Evolutionary conservation across 176 grass and related monocot genomes (phyloP).

Genomic region (Oryza coarctata): DNA sequence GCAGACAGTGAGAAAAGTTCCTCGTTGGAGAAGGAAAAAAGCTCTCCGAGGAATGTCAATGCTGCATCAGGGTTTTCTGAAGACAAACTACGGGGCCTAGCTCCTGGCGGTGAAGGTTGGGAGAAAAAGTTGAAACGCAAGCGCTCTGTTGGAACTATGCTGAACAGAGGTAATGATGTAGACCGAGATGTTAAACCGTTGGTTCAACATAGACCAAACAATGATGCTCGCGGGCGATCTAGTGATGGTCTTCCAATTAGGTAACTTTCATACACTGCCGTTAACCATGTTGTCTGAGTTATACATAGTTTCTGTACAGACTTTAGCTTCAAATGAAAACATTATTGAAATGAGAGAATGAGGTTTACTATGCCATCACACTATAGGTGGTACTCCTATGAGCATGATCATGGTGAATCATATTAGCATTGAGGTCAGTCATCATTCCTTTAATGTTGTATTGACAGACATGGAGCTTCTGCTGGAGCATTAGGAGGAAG

Average conservation of each 20-base stretch:
- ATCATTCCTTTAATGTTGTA: conserved; percentile 10
- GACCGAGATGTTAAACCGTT: conserved; percentile 52
- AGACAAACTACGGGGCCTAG: conserved; percentile 60
- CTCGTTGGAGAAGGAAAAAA: conserved; percentile 65
- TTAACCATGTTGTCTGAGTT: not conserved
- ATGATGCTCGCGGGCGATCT: conserved; percentile 43
- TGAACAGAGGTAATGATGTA: conserved; percentile 55
- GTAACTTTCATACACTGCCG: conserved; percentile 25
- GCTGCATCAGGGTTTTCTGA: conserved; percentile 45
- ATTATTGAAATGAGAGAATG: not conserved
- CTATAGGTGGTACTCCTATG: not conserved
- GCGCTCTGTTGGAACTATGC: conserved; percentile 73
- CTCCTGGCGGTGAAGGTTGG: conserved; percentile 67
- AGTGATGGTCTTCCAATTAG: conserved; percentile 40
- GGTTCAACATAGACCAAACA: conserved; percentile 48
- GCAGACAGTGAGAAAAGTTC: conserved; percentile 44
- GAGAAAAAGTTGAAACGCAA: conserved; percentile 74
- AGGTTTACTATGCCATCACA: not conserved
- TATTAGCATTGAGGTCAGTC: not conserved
- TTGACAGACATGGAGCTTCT: conserved; percentile 58
- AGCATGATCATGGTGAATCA: not conserved
- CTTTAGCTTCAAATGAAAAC: conserved; percentile 6
- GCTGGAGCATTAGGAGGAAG: conserved; percentile 54
- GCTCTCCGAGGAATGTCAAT: conserved; percentile 32
- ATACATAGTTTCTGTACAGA: not conserved